Evolutionary conservation across 164 flowering plant genomes (phyloP), one percentile per base, ranked within the genome.

Genomic region (Stephania yunnanensis): DNA sequence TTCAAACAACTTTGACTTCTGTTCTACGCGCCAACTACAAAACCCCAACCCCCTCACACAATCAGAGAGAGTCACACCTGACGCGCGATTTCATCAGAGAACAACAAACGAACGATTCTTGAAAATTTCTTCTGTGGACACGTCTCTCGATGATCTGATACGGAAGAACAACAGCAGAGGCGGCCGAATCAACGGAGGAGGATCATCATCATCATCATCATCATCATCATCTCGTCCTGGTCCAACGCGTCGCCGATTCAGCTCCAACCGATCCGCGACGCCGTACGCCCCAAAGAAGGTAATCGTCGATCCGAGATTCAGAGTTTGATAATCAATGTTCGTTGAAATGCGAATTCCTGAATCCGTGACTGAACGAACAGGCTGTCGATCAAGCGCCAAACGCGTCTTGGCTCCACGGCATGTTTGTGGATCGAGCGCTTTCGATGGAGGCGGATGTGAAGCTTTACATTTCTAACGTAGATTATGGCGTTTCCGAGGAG

Each of bases 131-230:
- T 85, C 88, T 55, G 73, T 92, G 29, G 94, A 92, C 72, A 89
- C 89, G 92, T 83, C 94, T 30, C 87, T 90, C 9, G 98, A 94
- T 74, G 97, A 94, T 72, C 82, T 92, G 58, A 94, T 94, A 71
- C 88, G 89, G 81, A 86, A 6, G 78, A 91, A 85, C 86, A 89
- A 85, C 17, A 22, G 42, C 2, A 64, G 72, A 25, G n/a, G 48
- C 30, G 76, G 78, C 20, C 66, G 81, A 67, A 63, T 46, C 55
- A 55, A 15, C 36, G 87, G 85, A 48, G 42, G 42, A 36, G 25
- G 25, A 25, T 25, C 25, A 25, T 25, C 25, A 25, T 25, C 25
- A 25, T 25, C 25, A 25, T 25, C 25, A 25, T 25, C 25, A 0
- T 4, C 42, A 36, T 36, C 42, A 36, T 4, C 42, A 36, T 77